Base-by-base conservation (phyloP, 306 rosid genomes). In the Glycine tomentella region DNA sequence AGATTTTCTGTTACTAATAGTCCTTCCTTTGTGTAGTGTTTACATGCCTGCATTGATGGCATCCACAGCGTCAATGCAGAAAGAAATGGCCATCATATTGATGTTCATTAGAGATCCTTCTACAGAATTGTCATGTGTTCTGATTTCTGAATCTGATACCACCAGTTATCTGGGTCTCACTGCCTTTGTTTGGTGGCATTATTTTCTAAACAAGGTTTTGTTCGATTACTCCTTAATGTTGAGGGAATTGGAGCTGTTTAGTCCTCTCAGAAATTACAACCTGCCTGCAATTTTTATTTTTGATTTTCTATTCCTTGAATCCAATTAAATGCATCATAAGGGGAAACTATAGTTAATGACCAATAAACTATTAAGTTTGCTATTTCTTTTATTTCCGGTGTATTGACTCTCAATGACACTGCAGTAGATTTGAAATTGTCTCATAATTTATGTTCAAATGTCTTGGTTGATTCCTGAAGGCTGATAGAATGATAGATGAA, bases 381-480 rank as follows among this genome's bases (percentile, higher is more conserved):
- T 73, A 52, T 63, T 42, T 72, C 48, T 76, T 62, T 44, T 13
- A 16, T 56, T 57, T 10, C 6, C 15, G 8, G 11, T n/a, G 16
- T 12, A 15, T 38, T 77, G 31, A 33, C 75, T 16, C 17, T 25
- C 67, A 1, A 69, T 38, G 81, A 55, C 44, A 4, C 8, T 56
- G 58, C 76, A 71, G 7, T 75, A 42, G 10, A 53, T 70, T 78
- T 36, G 46, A 36, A 46, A 9, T 66, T 52, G 11, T 71, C 52
- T 34, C 71, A 67, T 36, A 48, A 66, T 67, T 48, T 68, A 20
- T 58, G 58, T 44, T 33, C 33, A 52, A 52, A 69, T 45, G 6
- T 36, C 65, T 44, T 40, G 44, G 38, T 78, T 86, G 72, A 48
- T 82, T 75, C 49, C 12, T 15, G 59, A 69, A 51, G 34, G 44